Evolutionary conservation across 345 rosid genomes (phyloP), one percentile per base, ranked within the genome.

Genomic region (Erodium maritimum): DNA sequence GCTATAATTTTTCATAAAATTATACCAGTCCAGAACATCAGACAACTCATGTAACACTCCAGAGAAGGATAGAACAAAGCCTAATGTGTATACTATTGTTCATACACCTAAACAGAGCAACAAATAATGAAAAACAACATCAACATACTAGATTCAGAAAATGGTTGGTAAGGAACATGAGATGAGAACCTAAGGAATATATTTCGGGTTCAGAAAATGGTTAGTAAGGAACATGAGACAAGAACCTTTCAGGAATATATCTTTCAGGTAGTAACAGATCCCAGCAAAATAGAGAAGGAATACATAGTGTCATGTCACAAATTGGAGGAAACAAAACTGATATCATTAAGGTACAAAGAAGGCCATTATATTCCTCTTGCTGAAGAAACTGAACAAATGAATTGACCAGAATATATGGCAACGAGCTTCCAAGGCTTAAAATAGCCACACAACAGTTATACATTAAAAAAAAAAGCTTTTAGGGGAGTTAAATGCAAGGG

Each of bases 51-150:
- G 57, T 46, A 52, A 10, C 42, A 56, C 2, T 1, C 51, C 50
- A 17, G 22, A n/a, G 18, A 0, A 51, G 48, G 54, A 64, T 16
- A 61, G 21, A 33, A 58, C 42, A 54, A n/a, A 56, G 54, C 51
- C 55, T 52, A 62, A 16, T 57, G 46, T 23, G 17, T 19, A 7
- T 18, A 55, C 10, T 29, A 50, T 52, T 54, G 21, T 13, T 52
- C 60, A 52, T 52, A 19, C 17, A 6, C 24, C 21, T 33, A 64
- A 55, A n/a, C 34, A 21, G 48, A 71, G 11, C 42, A 17, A 20
- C 10, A 59, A 16, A 19, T 29, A 29, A 29, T 29, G 9, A 11
- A 29, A 6, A 29, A 11, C 37, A 29, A 29, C 37, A 29, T 29
- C 9, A 29, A 29, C 37, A 51, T 10, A 42, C 19, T 23, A 48